Evolutionary conservation across 257 asterid genomes (phyloP).

Genomic region (Buddleja alternifolia): DNA sequence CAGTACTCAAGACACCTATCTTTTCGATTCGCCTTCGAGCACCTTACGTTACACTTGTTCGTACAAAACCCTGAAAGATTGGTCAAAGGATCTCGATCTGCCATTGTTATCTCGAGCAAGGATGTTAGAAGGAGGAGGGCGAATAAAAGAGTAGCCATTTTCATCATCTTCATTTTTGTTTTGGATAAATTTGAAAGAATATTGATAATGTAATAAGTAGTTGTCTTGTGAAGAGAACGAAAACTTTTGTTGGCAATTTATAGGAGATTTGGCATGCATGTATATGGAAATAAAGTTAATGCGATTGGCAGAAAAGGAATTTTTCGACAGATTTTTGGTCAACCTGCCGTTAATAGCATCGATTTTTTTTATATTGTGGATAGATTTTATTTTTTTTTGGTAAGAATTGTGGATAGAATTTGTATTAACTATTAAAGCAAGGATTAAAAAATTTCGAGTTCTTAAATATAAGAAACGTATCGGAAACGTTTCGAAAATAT

Average conservation of each 20-base stretch:
- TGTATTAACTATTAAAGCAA: no score
- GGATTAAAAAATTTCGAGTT: no score
- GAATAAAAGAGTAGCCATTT: neutral
- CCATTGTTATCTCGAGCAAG: neutral
- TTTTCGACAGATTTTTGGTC: neutral
- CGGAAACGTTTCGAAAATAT: no score
- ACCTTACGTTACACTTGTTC: slow-evolving; percentile 36
- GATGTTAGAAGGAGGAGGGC: slow-evolving; percentile 5
- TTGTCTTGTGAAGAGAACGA: neutral
- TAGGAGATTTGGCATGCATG: neutral
- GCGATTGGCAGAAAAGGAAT: neutral
- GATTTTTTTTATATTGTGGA: no score
- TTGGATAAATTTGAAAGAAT: neutral
- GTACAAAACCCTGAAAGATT: slow-evolving; percentile 25
- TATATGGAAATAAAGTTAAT: neutral
- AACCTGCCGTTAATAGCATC: no score
- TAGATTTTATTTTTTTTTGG: no score
- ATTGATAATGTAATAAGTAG: neutral
- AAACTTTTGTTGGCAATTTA: neutral
- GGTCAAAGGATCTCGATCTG: neutral
- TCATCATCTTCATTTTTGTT: slow-evolving; percentile 12
- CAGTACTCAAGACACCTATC: slow-evolving; percentile 47
- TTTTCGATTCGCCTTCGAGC: slow-evolving; percentile 42
- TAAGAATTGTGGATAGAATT: no score
- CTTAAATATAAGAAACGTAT: no score